Base-by-base conservation (phyloP, 2,329 filamentous ascomycete genomes). In the Pseudopyrenochaeta lycopersici region DNA sequence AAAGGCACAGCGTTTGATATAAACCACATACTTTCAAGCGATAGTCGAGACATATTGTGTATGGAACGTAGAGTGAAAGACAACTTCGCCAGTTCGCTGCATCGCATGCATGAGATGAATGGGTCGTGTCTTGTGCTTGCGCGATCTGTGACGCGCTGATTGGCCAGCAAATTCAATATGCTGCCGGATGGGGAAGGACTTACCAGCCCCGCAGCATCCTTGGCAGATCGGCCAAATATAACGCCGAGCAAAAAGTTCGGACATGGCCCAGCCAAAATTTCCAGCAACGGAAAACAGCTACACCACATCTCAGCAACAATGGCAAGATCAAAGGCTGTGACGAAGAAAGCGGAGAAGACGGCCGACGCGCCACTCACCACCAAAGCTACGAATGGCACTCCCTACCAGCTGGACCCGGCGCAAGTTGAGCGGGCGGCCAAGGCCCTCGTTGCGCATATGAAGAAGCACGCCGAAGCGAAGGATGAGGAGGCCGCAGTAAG, bases 361-460 rank as follows among this genome's bases (percentile, higher is more conserved):
- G 58, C 63, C 21, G 68, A 74, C 46, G 74, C 68, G 47, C 67
- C 71, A 11, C 63, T 77, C 33, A 73, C 75, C 32, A 76, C 71
- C 36, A 76, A 74, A 61, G 63, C 62, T 43, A 52, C 66, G 15
- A 71, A 72, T 64, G 73, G 67, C 48, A 67, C 71, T 14, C 75
- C 76, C 10, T 79, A 78, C 64, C 73, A 79, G 54, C 70, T 82
- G 41, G 78, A 82, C 62, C 64, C 76, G 11, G 62, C 70, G 21
- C 76, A 88, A 78, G 85, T 85, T 46, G 73, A 83, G 56, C 83
- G 82, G 76, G 86, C 86, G 57, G 84, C 85, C 33, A 82, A 80
- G 53, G 85, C 85, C 21, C 80, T 89, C 45, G 74, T 88, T 60
- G 75, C 79, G 64, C 82, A 86, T 67, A 84, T 87, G 67, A 82